A percentile compares a stretch with the other conserved stretches of the same genome.
These are phyloP conservation scores for Microbotryomycetes sp. DNA, from an alignment of 1,284 basidiomycete species.

Conservation along the genomic window DNA sequence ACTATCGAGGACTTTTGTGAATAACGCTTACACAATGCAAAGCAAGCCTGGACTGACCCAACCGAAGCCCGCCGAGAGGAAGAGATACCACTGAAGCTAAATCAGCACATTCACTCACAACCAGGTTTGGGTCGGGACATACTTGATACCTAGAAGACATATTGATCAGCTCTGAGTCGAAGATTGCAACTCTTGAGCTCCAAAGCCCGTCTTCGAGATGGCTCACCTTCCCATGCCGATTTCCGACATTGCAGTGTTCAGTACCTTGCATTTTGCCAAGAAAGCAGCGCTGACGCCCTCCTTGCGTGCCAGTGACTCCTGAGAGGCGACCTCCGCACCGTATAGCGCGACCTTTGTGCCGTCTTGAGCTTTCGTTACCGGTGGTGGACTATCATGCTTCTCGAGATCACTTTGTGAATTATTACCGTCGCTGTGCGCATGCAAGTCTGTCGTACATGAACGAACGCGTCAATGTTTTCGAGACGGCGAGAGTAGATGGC, in stretches of 20 bases:
- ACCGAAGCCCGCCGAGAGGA: neutral
- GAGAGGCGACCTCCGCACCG: neutral
- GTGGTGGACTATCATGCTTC: too few species aligned
- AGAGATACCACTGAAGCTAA: slow-evolving; percentile 1
- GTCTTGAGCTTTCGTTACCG: too few species aligned
- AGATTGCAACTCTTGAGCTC: neutral
- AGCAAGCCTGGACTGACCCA: neutral
- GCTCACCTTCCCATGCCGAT: neutral
- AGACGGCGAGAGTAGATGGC: too few species aligned
- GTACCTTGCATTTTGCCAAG: neutral
- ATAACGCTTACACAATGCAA: neutral
- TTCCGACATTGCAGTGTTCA: neutral
- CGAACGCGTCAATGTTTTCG: too few species aligned
- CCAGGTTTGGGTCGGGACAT: too few species aligned
- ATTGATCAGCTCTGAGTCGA: too few species aligned
- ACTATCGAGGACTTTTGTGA: neutral
- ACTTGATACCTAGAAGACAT: too few species aligned
- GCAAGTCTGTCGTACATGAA: too few species aligned
- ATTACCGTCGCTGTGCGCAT: too few species aligned
- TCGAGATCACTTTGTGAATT: too few species aligned
- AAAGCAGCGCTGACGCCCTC: neutral
- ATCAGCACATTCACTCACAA: too few species aligned
- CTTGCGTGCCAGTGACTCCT: neutral
- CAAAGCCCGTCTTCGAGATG: neutral
- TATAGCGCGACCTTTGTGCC: too few species aligned